Evolutionary conservation across 2,329 filamentous ascomycete species (phyloP), one percentile per base, ranked within the genome.

Genomic region (Talaromyces sp.): DNA sequence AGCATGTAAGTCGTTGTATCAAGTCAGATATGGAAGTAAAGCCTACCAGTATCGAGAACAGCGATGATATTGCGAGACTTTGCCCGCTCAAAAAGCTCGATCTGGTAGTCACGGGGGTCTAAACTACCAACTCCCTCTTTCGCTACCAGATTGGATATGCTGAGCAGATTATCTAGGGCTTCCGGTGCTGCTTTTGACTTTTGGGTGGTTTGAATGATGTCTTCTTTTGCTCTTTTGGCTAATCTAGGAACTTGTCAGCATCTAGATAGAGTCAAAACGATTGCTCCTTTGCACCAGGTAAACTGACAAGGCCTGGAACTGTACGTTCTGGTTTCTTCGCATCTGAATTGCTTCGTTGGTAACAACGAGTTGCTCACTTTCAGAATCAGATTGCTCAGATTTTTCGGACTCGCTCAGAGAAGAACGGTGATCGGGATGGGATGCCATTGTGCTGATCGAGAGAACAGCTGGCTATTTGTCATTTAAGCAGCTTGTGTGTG

Each of bases 11-110:
- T 39, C 1, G 13, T 1, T 20, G 9, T 30, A 4, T 11, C 0
- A 8, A 17, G 17, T 7, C 2, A 2, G 19, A 8, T 2, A 20
- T 7, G n/a, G 10, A 0, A 14, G 2, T n/a, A 29, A n/a, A 1
- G 10, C 10, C 19, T 8, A 86, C 86, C 91, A n/a, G 93, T 97
- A 65, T 95, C 91, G 1, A 97, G 81, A 1, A 99, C 94, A 1
- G 94, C 92, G 61, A 99, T 96, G 7, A 87, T 89, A 67, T 99
- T 99, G 61, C 87, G 83, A 47, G 82, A 68, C 67, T 94, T 96
- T 3, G 94, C 93, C 58, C 84, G 84, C 70, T 97, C 90, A 65
- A 94, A 97, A 0, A 99, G 81, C 68, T 97, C 93, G 11, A 90
- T 77, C 70, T 99, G 94, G 66, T 97, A 99, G 65, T 96, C 91